A percentile compares a stretch with the other conserved stretches of the same genome.
These are phyloP conservation scores for Maudiozyma saulgeensis DNA, from an alignment of 805 yeast species.

Conservation along the genomic window DNA sequence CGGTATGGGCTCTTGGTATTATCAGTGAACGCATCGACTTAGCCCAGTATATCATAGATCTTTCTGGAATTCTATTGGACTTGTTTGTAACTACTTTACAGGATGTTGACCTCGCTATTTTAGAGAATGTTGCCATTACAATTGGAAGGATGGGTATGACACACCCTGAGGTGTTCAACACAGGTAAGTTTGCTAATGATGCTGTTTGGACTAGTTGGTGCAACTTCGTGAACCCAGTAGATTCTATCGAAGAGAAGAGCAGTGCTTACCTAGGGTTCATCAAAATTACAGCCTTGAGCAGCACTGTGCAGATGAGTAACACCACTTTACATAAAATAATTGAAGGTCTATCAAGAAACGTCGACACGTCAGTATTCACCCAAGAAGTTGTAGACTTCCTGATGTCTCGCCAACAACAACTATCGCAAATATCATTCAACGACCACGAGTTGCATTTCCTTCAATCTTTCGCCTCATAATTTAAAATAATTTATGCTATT, in stretches of 20 bases:
- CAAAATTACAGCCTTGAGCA: constrained; percentile 37
- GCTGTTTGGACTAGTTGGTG: constrained; percentile 60
- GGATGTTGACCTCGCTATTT: constrained; percentile 36
- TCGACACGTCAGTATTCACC: constrained; percentile 23
- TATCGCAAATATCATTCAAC: constrained; percentile 15
- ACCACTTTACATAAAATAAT: constrained; percentile 20
- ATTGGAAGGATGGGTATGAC: constrained; percentile 74
- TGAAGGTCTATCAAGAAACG: constrained; percentile 21
- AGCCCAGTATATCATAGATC: constrained; percentile 22
- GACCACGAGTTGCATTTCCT: constrained; percentile 20
- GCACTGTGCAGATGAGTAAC: constrained; percentile 14
- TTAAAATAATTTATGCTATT: background rate
- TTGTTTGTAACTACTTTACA: constrained; percentile 19
- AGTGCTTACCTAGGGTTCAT: constrained; percentile 81
- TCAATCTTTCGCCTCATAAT: constrained; percentile 14
- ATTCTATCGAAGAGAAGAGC: constrained; percentile 82
- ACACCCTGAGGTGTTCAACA: constrained; percentile 49
- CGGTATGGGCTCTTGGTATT: constrained; percentile 92
- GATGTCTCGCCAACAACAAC: constrained; percentile 15
- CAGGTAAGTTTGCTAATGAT: constrained; percentile 30
- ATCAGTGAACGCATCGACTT: constrained; percentile 47
- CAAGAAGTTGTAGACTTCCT: constrained; percentile 23
- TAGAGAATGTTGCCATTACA: constrained; percentile 84
- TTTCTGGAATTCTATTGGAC: constrained; percentile 23
- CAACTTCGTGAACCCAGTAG: constrained; percentile 51